Evolutionary conservation across 2,329 filamentous ascomycete genomes (phyloP).

Genomic region (Pseudogymnoascus sp.): DNA sequence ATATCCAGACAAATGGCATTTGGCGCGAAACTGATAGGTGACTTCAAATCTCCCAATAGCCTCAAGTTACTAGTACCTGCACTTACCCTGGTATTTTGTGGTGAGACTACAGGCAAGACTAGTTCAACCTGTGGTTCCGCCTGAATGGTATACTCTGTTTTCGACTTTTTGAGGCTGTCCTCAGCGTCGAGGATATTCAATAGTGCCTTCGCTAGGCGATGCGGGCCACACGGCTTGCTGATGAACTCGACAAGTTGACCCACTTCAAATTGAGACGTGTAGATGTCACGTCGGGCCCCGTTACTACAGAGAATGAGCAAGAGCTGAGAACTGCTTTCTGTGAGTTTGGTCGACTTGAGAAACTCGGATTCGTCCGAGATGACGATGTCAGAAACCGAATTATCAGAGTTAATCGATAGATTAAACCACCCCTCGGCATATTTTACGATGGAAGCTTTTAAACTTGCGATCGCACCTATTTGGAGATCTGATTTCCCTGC

Average conservation of each 20-base stretch:
- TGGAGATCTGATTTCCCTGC: conserved; percentile 14
- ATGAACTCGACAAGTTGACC: conserved; percentile 19
- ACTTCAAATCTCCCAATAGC: conserved; percentile 4
- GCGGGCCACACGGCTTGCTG: conserved; percentile 20
- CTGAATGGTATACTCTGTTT: not conserved
- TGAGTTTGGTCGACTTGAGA: conserved; percentile 6
- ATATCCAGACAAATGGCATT: conserved; percentile 4
- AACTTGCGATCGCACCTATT: conserved; percentile 8
- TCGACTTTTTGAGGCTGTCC: conserved; percentile 10
- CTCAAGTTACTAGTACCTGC: conserved; percentile 13
- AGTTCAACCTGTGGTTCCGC: not conserved
- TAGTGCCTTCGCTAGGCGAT: conserved; percentile 20
- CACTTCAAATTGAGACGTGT: conserved; percentile 11
- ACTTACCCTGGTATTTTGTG: conserved; percentile 12
- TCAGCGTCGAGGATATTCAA: conserved; percentile 20
- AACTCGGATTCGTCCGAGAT: conserved; percentile 19
- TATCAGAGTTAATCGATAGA: conserved; percentile 11
- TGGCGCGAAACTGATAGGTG: conserved; percentile 18
- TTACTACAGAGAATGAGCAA: conserved; percentile 19
- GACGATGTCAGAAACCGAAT: conserved; percentile 14
- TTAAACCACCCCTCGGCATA: conserved; percentile 20
- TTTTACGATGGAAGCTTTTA: conserved; percentile 18
- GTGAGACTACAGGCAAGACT: conserved; percentile 2
- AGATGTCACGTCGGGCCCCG: conserved; percentile 15
- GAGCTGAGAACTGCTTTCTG: conserved; percentile 9